Conservation (phyloP, 2,329 filamentous ascomycete species). For the Penicillium polonicum region DNA sequence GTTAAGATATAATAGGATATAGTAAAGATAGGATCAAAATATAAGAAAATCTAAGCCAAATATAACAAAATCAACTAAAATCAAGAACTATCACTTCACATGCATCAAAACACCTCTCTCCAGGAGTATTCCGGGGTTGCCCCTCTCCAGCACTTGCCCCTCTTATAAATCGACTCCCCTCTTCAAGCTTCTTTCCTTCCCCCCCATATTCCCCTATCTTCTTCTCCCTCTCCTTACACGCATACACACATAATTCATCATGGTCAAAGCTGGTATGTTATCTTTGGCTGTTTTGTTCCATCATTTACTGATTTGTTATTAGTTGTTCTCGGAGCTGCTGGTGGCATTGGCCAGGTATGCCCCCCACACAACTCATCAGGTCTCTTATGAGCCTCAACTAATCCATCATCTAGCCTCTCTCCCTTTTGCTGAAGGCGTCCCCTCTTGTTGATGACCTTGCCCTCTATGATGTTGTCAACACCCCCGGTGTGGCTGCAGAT, state of each 20-base stretch:
- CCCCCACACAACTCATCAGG: not conserved
- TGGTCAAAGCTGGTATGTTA: slow-evolving; percentile 49
- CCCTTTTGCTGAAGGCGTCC: slow-evolving; percentile 89
- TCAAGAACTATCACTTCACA: too few relatives aligned
- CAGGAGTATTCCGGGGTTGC: slow-evolving; percentile 16
- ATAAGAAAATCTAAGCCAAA: too few relatives aligned
- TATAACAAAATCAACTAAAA: too few relatives aligned
- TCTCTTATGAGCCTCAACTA: not conserved
- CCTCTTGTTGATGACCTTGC: slow-evolving; percentile 87
- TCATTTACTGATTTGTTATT: slow-evolving; percentile 21
- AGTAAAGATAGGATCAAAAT: not conserved
- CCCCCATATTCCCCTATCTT: slow-evolving; percentile 1
- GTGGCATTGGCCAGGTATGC: slow-evolving; percentile 94
- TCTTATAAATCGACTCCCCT: slow-evolving; percentile 14
- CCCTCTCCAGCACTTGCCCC: slow-evolving; percentile 15
- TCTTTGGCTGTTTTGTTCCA: not conserved
- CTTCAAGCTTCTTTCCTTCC: slow-evolving; percentile 10
- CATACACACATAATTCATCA: slow-evolving; percentile 31
- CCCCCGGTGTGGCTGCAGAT: slow-evolving; percentile 91
- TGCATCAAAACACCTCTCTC: too few relatives aligned
- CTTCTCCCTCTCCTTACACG: not conserved
- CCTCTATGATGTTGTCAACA: slow-evolving; percentile 99
- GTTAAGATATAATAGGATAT: not conserved
- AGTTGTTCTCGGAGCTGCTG: slow-evolving; percentile 90
- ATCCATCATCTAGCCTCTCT: slow-evolving; percentile 68